Evolutionary conservation across 1,284 basidiomycete species (phyloP).

Genomic region (Entoloma clypeatum): DNA sequence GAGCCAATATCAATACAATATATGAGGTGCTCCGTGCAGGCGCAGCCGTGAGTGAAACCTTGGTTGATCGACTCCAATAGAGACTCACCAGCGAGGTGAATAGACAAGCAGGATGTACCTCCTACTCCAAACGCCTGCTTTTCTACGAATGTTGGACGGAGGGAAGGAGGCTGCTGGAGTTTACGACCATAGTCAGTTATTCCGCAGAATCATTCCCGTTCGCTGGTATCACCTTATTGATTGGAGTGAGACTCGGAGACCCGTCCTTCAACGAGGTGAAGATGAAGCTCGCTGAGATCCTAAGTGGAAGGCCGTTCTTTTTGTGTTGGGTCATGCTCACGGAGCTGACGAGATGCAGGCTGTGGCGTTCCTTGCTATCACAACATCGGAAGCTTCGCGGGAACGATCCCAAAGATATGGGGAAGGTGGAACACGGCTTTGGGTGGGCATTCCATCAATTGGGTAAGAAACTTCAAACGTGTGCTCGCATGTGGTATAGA

Average conservation of each 20-base stretch:
- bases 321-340: not conserved
- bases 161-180: constrained; percentile 76
- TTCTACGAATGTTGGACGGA: constrained; percentile 71
- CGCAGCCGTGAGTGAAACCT: constrained; percentile 68
- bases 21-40: constrained; percentile 74
- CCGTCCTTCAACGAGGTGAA: constrained; percentile 77
- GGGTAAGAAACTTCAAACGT: constrained; percentile 72
- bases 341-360: constrained; percentile 44
- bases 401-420: constrained; percentile 41
- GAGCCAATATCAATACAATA: constrained; percentile 75
- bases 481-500: constrained; percentile 70
- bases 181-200: constrained; percentile 68
- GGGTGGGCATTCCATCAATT: constrained; percentile 89
- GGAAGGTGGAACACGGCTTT: constrained; percentile 90
- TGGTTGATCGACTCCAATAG: no score
- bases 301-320: constrained; percentile 55
- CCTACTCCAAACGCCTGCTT: constrained; percentile 68
- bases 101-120: constrained; percentile 70
- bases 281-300: constrained; percentile 85
- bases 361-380: constrained; percentile 77
- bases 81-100: no score
- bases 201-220: not conserved
- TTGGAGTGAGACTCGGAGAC: constrained; percentile 67
- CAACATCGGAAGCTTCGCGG: constrained; percentile 65
- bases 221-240: not conserved